These are phyloP conservation scores for Colletotrichum paranaense DNA, from an alignment of 2,329 filamentous ascomycete genomes.

Conservation along the genomic window DNA sequence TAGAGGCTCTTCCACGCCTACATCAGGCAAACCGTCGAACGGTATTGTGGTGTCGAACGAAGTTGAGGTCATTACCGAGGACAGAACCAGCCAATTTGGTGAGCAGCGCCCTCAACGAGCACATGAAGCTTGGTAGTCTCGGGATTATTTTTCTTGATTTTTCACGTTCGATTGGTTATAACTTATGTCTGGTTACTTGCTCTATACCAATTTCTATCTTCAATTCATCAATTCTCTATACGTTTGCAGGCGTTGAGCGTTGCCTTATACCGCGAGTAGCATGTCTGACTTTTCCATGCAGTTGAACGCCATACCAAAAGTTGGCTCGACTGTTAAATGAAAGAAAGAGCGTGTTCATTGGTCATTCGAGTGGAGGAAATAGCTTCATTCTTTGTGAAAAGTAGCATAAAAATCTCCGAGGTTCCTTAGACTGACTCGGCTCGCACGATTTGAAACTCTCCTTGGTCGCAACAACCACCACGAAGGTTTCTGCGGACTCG, in stretches of 20 bases:
- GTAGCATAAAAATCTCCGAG: not conserved
- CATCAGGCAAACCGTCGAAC: constrained; percentile 33
- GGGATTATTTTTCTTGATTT: not conserved
- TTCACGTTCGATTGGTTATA: not conserved
- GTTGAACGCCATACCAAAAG: not conserved
- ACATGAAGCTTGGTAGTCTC: constrained; percentile 13
- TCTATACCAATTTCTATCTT: not conserved
- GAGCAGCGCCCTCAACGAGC: not conserved
- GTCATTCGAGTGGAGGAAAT: not conserved
- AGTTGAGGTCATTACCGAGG: constrained; percentile 47
- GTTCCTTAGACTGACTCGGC: not conserved
- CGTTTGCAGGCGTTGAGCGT: too few relatives aligned
- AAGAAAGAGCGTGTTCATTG: not conserved
- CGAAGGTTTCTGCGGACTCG: not conserved
- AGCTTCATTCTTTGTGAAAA: not conserved
- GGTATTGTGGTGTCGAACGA: constrained; percentile 56
- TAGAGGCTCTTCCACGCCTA: constrained; percentile 38
- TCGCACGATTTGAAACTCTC: not conserved
- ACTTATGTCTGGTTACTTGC: not conserved
- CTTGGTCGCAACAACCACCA: not conserved
- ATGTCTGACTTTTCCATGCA: not conserved
- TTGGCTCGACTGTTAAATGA: not conserved
- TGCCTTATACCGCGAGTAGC: too few relatives aligned
- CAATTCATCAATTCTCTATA: not conserved
- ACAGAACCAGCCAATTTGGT: constrained; percentile 30